A percentile compares a stretch with the other conserved stretches of the same genome.
These are phyloP conservation scores for Sporothrix luriei DNA, from an alignment of 2,329 filamentous ascomycete genomes.

Conservation along the genomic window DNA sequence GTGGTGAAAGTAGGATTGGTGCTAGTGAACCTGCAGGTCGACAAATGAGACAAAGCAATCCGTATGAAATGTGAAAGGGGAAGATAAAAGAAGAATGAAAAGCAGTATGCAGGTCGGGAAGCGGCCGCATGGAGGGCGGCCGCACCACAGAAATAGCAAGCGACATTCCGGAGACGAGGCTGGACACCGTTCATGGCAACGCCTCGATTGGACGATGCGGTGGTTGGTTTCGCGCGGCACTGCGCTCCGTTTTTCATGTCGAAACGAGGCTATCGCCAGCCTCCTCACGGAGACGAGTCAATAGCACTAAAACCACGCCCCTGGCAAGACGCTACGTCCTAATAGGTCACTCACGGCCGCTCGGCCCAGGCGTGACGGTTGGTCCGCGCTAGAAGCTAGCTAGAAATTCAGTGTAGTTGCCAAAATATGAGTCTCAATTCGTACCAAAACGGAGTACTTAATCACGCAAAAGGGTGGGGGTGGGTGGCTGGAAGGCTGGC, in stretches of 20 bases:
- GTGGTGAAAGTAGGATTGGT: neutral
- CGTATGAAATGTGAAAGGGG: neutral
- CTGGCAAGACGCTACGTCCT: conserved; percentile 7
- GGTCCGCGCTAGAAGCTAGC: neutral
- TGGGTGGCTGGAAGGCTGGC: conserved; percentile 5
- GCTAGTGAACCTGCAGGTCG: neutral
- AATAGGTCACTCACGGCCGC: conserved; percentile 1
- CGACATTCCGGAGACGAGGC: conserved; percentile 29
- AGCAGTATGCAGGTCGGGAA: conserved; percentile 9
- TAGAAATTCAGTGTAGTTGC: neutral
- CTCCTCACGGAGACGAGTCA: neutral
- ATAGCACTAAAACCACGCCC: neutral
- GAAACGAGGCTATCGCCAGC: conserved; percentile 27
- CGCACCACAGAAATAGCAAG: conserved; percentile 29
- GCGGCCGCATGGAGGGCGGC: conserved; percentile 27
- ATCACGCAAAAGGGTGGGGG: neutral
- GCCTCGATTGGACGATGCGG: conserved; percentile 6
- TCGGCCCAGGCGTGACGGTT: neutral
- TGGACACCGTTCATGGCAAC: neutral
- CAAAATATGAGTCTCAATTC: too few species aligned
- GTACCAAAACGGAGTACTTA: neutral
- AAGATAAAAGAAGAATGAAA: neutral
- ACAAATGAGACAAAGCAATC: neutral
- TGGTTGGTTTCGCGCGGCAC: conserved; percentile 24
- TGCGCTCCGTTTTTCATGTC: conserved; percentile 9